Base-by-base conservation (phyloP, 257 asterid genomes). In the Eustoma russellianum region DNA sequence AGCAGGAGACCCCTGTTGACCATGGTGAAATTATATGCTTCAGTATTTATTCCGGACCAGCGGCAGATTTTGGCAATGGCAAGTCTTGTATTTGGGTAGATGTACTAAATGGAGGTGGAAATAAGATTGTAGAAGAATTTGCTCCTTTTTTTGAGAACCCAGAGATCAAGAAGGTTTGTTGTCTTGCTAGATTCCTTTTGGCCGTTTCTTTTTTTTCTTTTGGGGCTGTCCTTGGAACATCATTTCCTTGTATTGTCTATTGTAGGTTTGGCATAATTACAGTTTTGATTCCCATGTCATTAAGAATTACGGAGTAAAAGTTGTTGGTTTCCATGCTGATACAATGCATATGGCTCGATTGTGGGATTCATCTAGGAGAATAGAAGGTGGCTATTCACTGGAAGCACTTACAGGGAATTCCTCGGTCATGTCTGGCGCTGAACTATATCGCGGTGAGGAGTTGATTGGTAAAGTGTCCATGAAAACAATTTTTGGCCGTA, bases 291-390 rank as follows among this genome's bases (percentile, higher is more conserved):
- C 65, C 71, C 99, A 92, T 54, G 72, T 92, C 48, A 62, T 88
- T 43, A 95, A 92, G 77, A 92, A 92, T 59, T 88, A 85, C 48
- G 98, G 90, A 59, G 59, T 91, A 24, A 83, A 81, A 69, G 35
- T 88, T 53, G 71, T 82, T 64, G 98, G 98, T 49, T 92, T 92
- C 74, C 71, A 74, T 59, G 98, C 95, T 48, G 98, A 92, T 73
- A 92, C 98, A 6, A 88, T 92, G 97, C 98, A 92, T 80, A 88
- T 88, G 98, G 97, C 97, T 66, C 93, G 97, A 41, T 71, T 92
- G 59, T 88, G 95, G 93, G 77, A 92, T 73, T 88, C 98, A 19
- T 75, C 95, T 16, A 78, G 98, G 50, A 78, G 88, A 70, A 74
- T 74, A 2, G 77, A 68, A 52, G 98, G 98, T 35, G 98, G 98